Evolutionary conservation across 2,329 filamentous ascomycete species (phyloP).

Genomic region (Beauveria brongniartii): DNA sequence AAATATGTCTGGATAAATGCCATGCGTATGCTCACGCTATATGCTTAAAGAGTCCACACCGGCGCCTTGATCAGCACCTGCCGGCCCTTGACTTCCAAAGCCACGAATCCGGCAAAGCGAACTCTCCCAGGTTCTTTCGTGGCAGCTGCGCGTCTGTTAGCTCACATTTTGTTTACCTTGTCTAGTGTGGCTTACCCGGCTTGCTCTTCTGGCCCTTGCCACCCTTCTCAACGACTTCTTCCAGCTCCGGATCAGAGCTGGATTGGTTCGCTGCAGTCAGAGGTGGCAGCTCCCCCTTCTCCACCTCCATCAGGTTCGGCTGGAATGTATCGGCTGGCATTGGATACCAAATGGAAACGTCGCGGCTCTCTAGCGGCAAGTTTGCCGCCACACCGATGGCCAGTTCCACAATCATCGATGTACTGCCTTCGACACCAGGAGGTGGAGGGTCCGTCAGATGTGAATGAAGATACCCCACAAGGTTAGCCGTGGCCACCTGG

Average conservation of each 20-base stretch:
- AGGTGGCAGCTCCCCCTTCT: constrained; percentile 60
- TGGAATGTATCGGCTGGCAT: constrained; percentile 65
- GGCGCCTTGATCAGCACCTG: constrained; percentile 71
- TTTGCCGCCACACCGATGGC: constrained; percentile 80
- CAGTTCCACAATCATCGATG: constrained; percentile 87
- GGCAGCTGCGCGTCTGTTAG: constrained; percentile 28
- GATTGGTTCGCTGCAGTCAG: constrained; percentile 40
- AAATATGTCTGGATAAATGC: background rate
- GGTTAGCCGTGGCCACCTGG: constrained; percentile 57
- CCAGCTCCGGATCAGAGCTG: constrained; percentile 24
- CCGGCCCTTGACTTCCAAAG: constrained; percentile 65
- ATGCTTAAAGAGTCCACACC: constrained; percentile 50
- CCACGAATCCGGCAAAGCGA: constrained; percentile 67
- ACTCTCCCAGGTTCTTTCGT: constrained; percentile 48
- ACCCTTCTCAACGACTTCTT: constrained; percentile 34
- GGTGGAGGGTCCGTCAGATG: constrained; percentile 71
- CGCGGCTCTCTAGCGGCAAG: constrained; percentile 81
- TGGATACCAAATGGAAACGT: constrained; percentile 82
- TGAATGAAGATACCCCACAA: constrained; percentile 62
- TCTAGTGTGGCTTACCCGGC: constrained; percentile 26
- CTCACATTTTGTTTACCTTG: constrained; percentile 3
- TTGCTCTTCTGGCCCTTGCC: constrained; percentile 35
- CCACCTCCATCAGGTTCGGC: constrained; percentile 75
- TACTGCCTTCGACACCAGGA: constrained; percentile 75
- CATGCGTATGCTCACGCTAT: constrained; percentile 5